These are phyloP conservation scores for Monosporozyma aquatica DNA, from an alignment of 805 yeast species.

Conservation along the genomic window DNA sequence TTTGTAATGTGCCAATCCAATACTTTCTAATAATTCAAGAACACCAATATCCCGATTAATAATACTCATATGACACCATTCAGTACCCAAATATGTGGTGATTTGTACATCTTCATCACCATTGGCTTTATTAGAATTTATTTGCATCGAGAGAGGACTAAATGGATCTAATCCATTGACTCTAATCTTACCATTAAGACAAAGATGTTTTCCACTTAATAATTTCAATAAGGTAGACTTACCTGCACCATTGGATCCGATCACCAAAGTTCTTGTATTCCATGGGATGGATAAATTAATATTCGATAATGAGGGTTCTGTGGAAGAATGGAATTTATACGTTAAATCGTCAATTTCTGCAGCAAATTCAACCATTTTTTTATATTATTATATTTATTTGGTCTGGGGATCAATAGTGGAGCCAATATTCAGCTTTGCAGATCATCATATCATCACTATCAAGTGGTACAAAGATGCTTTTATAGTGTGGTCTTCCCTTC, in stretches of 20 bases:
- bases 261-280: constrained; percentile 64
- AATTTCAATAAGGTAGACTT: constrained; percentile 80
- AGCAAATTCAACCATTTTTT: constrained; percentile 23
- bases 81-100: constrained; percentile 86
- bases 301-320: constrained; percentile 57
- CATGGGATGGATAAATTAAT: constrained; percentile 54
- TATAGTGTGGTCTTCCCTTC: too few species aligned
- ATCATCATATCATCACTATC: too few species aligned
- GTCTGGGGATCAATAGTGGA: too few species aligned
- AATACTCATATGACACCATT: constrained; percentile 90
- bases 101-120: constrained; percentile 36
- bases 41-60: constrained; percentile 91
- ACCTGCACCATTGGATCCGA: constrained; percentile 98
- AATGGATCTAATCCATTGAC: constrained; percentile 90
- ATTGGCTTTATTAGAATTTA: constrained; percentile 28
- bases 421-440: too few species aligned
- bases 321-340: constrained; percentile 54
- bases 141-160: constrained; percentile 37
- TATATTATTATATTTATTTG: too few species aligned
- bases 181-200: constrained; percentile 56
- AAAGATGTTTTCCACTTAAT: constrained; percentile 84
- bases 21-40: constrained; percentile 60
- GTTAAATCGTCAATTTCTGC: constrained; percentile 56
- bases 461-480: too few species aligned
- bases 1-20: constrained; percentile 69